Percentiles rank a stretch among this genome's conserved stretches.
phyloP scores from a whole-genome alignment of 23 red algal species.

The Cyanidiococcus yangmingshanensis region DNA sequence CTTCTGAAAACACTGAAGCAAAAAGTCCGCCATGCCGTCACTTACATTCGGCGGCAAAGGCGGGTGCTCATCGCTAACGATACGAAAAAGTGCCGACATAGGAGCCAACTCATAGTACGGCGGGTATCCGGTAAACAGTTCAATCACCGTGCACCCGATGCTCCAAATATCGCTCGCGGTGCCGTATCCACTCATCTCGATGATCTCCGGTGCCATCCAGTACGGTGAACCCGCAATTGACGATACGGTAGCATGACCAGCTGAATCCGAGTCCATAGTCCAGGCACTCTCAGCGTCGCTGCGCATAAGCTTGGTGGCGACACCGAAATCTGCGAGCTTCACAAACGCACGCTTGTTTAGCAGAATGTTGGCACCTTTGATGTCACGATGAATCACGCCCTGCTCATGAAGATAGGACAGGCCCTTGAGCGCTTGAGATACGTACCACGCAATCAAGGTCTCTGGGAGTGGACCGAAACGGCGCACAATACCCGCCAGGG shows the following conservation, averaged over 20 bases:
- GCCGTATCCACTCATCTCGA: slow-evolving; percentile 63
- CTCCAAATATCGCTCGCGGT: slow-evolving; percentile 97
- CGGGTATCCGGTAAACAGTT: slow-evolving; percentile 87
- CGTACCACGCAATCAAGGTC: slow-evolving; percentile 50
- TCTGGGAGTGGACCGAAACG: slow-evolving; percentile 52
- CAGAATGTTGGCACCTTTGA: slow-evolving; percentile 96
- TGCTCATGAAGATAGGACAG: slow-evolving; percentile 83
- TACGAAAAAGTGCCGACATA: slow-evolving; percentile 85
- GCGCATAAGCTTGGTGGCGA: slow-evolving; percentile 75
- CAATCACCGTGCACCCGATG: slow-evolving; percentile 89
- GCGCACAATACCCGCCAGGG: slow-evolving; percentile 17
- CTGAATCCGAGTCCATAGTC: not conserved
- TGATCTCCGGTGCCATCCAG: slow-evolving; percentile 99
- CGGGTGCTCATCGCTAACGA: slow-evolving; percentile 90
- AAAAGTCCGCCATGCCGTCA: slow-evolving; percentile 62
- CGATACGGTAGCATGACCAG: slow-evolving; percentile 11
- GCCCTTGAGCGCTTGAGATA: slow-evolving; percentile 63
- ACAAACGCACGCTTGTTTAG: slow-evolving; percentile 80
- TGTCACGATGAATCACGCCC: slow-evolving; percentile 95
- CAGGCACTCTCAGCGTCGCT: not conserved
- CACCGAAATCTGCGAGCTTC: slow-evolving; percentile 98
- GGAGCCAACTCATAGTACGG: slow-evolving; percentile 78
- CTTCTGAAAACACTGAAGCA: slow-evolving; percentile 85
- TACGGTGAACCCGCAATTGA: slow-evolving; percentile 83
- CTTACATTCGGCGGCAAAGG: slow-evolving; percentile 69